Conservation (phyloP, 2,329 filamentous ascomycete species). For the Nemania sp. region DNA sequence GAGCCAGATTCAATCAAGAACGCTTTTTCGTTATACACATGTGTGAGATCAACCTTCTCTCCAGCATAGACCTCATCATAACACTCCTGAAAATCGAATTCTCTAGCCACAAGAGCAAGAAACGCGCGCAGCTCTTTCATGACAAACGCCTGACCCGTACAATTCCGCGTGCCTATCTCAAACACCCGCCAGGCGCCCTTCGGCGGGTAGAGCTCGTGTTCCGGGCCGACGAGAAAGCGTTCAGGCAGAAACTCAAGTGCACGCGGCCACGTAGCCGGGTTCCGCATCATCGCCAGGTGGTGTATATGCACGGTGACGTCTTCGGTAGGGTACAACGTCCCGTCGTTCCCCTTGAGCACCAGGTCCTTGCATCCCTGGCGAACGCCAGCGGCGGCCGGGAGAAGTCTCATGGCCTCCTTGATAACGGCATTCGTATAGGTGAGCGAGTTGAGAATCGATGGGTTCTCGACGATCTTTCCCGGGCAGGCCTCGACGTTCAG, state of each 20-base stretch:
- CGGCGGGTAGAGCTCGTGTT: slow-evolving; percentile 40
- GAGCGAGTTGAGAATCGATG: slow-evolving; percentile 53
- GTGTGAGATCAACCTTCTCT: slow-evolving; percentile 32
- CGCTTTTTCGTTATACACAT: slow-evolving; percentile 35
- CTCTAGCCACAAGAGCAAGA: slow-evolving; percentile 32
- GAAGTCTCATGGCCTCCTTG: slow-evolving; percentile 58
- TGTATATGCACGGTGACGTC: slow-evolving; percentile 48
- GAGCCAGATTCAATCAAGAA: slow-evolving; percentile 34
- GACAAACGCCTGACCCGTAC: slow-evolving; percentile 54
- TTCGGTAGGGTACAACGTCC: slow-evolving; percentile 50
- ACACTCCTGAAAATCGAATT: slow-evolving; percentile 36
- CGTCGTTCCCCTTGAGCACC: slow-evolving; percentile 48
- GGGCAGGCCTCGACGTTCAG: slow-evolving; percentile 44
- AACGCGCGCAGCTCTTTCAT: slow-evolving; percentile 36
- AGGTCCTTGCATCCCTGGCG: slow-evolving; percentile 44
- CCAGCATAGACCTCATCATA: slow-evolving; percentile 34
- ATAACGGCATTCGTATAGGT: slow-evolving; percentile 58
- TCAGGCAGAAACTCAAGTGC: slow-evolving; percentile 53
- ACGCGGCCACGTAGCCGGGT: slow-evolving; percentile 46
- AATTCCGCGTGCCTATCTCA: slow-evolving; percentile 57
- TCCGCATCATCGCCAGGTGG: slow-evolving; percentile 44
- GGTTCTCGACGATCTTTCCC: slow-evolving; percentile 45
- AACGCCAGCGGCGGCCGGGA: slow-evolving; percentile 53
- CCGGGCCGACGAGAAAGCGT: slow-evolving; percentile 46
- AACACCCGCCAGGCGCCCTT: slow-evolving; percentile 59